phyloP scores from a whole-genome alignment of 2,329 filamentous ascomycete species.

The Madurella fahalii region DNA sequence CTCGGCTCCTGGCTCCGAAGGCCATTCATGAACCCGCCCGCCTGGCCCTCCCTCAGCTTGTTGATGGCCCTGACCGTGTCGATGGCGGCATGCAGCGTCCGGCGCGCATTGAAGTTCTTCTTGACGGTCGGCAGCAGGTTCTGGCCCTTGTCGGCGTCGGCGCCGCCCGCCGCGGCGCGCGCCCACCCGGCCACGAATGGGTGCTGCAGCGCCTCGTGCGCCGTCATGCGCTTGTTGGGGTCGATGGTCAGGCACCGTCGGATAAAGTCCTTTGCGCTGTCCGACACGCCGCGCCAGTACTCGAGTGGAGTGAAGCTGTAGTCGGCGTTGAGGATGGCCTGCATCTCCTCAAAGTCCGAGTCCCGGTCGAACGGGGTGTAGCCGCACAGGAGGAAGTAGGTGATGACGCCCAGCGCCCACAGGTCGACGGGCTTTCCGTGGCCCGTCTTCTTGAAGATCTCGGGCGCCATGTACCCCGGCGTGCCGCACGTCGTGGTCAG shows the following conservation, averaged over 20 bases:
- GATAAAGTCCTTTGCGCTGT: conserved; percentile 86
- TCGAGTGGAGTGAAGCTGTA: conserved; percentile 92
- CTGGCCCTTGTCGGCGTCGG: conserved; percentile 47
- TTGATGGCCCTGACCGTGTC: conserved; percentile 69
- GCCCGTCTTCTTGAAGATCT: conserved; percentile 98
- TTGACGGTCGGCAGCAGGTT: conserved; percentile 66
- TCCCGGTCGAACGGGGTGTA: conserved; percentile 98
- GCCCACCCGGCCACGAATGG: conserved; percentile 58
- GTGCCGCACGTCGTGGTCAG: conserved; percentile 97
- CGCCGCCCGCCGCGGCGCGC: conserved; percentile 31
- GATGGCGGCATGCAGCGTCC: conserved; percentile 66
- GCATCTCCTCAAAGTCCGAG: conserved; percentile 98
- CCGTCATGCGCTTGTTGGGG: conserved; percentile 80
- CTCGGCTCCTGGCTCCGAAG: conserved; percentile 31
- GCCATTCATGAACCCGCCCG: conserved; percentile 56
- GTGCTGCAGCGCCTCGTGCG: conserved; percentile 70
- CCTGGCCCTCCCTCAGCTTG: conserved; percentile 61
- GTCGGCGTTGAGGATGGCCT: conserved; percentile 93
- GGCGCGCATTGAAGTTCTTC: conserved; percentile 69
- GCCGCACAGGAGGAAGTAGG: conserved; percentile 95
- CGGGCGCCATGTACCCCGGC: conserved; percentile 97
- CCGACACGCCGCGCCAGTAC: conserved; percentile 93
- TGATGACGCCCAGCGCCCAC: conserved; percentile 98
- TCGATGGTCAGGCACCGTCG: conserved; percentile 87
- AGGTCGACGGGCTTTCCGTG: conserved; percentile 98